A percentile compares a stretch with the other conserved stretches of the same genome.
These are phyloP conservation scores for Leccinum pachyderme DNA, from an alignment of 1,284 basidiomycete genomes.

Conservation along the genomic window DNA sequence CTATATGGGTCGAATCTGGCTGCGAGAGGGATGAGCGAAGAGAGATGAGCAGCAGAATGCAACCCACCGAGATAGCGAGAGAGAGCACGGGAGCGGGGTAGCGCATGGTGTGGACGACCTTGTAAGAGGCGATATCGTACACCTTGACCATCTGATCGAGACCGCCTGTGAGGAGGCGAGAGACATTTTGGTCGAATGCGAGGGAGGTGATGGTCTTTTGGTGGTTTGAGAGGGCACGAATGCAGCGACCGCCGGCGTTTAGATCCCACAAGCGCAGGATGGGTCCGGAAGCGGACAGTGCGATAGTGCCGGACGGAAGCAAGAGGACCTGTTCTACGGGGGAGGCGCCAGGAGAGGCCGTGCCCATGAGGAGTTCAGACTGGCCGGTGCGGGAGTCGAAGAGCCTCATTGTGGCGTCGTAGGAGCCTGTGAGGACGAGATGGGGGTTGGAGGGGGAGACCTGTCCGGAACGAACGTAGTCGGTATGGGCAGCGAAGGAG, in stretches of 20 bases:
- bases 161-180: constrained; percentile 84
- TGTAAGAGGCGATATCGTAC: constrained; percentile 92
- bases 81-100: constrained; percentile 93
- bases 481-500: constrained; percentile 84
- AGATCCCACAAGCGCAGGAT: constrained; percentile 96
- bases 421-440: constrained; percentile 89
- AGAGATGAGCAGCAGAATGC: not conserved
- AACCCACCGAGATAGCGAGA: constrained; percentile 77
- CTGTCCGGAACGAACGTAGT: constrained; percentile 94
- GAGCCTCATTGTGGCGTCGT: constrained; percentile 88
- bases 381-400: constrained; percentile 84
- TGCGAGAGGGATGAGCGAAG: constrained; percentile 35
- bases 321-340: constrained; percentile 96
- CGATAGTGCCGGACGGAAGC: constrained; percentile 88
- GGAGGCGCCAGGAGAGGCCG: constrained; percentile 43
- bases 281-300: constrained; percentile 86
- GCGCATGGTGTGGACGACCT: constrained; percentile 98
- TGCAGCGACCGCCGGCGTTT: constrained; percentile 86
- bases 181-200: constrained; percentile 73
- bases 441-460: constrained; percentile 83
- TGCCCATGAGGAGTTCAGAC: constrained; percentile 82
- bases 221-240: constrained; percentile 91
- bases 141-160: constrained; percentile 99
- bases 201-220: constrained; percentile 96
- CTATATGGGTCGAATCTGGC: constrained; percentile 96